A percentile compares a stretch with the other conserved stretches of the same genome.
Conservation (phyloP, 202 grass and related monocot genomes). For the Carex arenaria region DNA sequence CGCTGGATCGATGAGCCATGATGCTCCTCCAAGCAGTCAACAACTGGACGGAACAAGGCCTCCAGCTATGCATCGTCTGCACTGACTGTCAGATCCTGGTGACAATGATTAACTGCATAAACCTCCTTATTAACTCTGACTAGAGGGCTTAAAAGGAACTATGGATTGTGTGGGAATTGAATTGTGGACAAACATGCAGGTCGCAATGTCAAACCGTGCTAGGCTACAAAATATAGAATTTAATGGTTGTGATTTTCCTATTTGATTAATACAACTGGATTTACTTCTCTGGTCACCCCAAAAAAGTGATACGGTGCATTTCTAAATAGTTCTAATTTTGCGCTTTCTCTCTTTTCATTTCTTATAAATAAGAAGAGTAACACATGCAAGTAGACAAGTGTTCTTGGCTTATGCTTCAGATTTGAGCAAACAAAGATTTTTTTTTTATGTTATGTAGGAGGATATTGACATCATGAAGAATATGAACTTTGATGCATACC, state of each 20-base stretch:
- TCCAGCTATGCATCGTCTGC: background rate
- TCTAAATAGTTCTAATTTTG: background rate
- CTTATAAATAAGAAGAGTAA: background rate
- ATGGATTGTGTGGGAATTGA: background rate
- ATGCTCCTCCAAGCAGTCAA: background rate
- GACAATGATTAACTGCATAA: background rate
- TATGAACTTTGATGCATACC: constrained; percentile 84
- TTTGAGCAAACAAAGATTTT: background rate
- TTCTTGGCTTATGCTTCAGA: constrained; percentile 5
- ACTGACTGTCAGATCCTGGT: background rate
- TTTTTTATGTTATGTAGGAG: constrained; percentile 34
- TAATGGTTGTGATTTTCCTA: background rate
- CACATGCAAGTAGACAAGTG: background rate
- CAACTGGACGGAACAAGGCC: background rate
- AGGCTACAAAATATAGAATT: background rate
- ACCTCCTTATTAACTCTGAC: background rate
- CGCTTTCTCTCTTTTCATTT: background rate
- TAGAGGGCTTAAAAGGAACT: too few relatives aligned
- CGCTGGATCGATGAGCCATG: background rate
- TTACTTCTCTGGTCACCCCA: background rate
- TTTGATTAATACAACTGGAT: background rate
- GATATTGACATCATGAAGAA: constrained; percentile 93
- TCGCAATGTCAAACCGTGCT: background rate
- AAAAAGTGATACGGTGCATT: background rate
- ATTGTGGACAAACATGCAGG: background rate